These are phyloP conservation scores for Rutidosis leptorrhynchoides DNA, from an alignment of 129 eudicot species.

Conservation along the genomic window DNA sequence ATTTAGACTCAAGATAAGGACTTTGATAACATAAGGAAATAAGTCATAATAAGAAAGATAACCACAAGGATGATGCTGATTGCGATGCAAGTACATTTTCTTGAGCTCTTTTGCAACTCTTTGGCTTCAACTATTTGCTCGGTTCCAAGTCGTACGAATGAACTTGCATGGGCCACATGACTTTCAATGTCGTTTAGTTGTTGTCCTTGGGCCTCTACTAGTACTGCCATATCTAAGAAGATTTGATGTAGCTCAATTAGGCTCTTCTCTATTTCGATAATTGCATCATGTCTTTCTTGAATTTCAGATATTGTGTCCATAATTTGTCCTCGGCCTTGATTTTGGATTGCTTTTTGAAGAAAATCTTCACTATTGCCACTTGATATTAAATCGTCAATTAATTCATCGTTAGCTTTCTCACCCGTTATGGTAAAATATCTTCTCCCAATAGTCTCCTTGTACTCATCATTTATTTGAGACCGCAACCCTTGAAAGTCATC, in stretches of 20 bases:
- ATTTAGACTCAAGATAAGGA: not conserved
- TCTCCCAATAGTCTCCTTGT: constrained; percentile 67
- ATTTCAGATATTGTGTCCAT: constrained; percentile 73
- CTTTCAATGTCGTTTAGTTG: constrained; percentile 68
- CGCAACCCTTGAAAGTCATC: constrained; percentile 68
- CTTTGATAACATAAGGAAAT: constrained; percentile 37
- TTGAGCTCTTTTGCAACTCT: constrained; percentile 60
- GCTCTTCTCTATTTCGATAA: constrained; percentile 67
- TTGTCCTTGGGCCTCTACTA: constrained; percentile 83
- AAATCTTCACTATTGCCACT: constrained; percentile 76
- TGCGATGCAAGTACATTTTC: constrained; percentile 61
- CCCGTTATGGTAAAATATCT: constrained; percentile 85
- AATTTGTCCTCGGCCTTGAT: constrained; percentile 79
- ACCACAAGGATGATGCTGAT: constrained; percentile 34
- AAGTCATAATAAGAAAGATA: constrained; percentile 24
- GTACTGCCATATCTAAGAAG: constrained; percentile 75
- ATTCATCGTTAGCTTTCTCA: constrained; percentile 63
- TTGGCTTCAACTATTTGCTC: constrained; percentile 55
- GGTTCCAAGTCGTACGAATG: constrained; percentile 69
- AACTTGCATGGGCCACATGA: constrained; percentile 72
- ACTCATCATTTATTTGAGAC: constrained; percentile 55
- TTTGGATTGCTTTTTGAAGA: constrained; percentile 77
- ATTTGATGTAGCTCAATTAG: constrained; percentile 64
- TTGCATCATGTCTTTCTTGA: constrained; percentile 86
- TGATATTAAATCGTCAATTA: constrained; percentile 60